Evolutionary conservation across 1,284 basidiomycete species (phyloP), one percentile per base, ranked within the genome.

Genomic region (Inonotus obliquus): DNA sequence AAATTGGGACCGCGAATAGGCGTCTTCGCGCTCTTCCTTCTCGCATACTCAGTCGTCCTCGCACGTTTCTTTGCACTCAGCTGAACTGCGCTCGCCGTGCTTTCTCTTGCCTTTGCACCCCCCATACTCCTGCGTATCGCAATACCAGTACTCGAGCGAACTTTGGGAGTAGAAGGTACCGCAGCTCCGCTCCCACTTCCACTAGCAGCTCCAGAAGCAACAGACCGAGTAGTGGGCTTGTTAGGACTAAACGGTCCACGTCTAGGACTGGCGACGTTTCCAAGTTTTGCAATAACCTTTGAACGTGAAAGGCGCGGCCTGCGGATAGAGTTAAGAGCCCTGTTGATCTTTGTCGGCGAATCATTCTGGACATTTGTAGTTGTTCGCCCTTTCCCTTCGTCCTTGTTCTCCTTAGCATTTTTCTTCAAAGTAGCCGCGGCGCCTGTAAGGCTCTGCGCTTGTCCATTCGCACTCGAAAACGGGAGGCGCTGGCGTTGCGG

Each of bases 251-350:
- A 23, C 10, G 65, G 57, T 9, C 63, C 25, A 7, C 44, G 58
- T 73, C 3, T 74, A 80, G 21, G 79, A 82, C 7, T 87, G 81
- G 70, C 65, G 65, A 19, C 70, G 67, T 44, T 86, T 4, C 85
- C 87, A 25, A 91, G 75, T 67, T 79, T 83, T 0, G 89, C 87
- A 55, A 91, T 89, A 39, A 92, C 87, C 63, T 84, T 86, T 27
- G 87, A 87, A 25, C 89, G 81, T 39, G 89, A 91, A 64, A 91
- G 88, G 10, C 87, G 82, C 4, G 89, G 89, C 67, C 83, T 85
- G 64, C 86, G 81, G 13, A 78, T 49, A 1, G 49, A 51, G 14
- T 39, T 35, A 1, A 35, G 51, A 38, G 77, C 23, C 78, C 74
- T 27, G n/a, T 57, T 44, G n/a, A 44, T n/a, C 23, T 56, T 47